These are phyloP conservation scores for Crithidia expoeki DNA, from an alignment of 208 protist genomes.

Conservation along the genomic window DNA sequence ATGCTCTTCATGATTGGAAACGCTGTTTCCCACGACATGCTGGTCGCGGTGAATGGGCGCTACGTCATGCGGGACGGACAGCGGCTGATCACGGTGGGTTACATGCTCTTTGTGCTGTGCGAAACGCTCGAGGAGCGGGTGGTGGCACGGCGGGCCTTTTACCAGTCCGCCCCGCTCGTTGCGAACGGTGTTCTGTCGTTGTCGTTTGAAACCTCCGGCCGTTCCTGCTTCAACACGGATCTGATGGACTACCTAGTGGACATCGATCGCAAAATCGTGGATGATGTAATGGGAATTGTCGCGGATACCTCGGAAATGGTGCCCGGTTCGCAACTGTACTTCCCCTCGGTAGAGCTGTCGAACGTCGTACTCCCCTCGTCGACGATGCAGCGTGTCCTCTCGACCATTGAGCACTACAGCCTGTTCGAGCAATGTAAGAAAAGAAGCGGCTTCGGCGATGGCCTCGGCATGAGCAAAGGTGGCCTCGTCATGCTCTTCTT, in stretches of 20 bases:
- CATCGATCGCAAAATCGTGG: constrained; percentile 93
- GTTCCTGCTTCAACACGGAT: constrained; percentile 88
- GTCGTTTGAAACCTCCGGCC: constrained; percentile 47
- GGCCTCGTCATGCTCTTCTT: constrained; percentile 93
- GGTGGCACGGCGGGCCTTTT: constrained; percentile 82
- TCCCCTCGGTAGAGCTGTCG: constrained; percentile 69
- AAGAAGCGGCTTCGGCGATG: constrained; percentile 77
- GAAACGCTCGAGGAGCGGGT: constrained; percentile 86
- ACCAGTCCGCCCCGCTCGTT: constrained; percentile 80
- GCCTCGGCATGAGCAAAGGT: constrained; percentile 56
- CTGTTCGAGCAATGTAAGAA: constrained; percentile 84
- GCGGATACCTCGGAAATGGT: constrained; percentile 92
- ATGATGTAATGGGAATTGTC: constrained; percentile 89
- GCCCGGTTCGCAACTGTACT: constrained; percentile 86
- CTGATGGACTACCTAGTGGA: constrained; percentile 92
- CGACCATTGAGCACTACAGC: constrained; percentile 87
- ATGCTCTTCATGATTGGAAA: constrained; percentile 87
- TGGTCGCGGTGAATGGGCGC: constrained; percentile 87
- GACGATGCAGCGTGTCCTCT: constrained; percentile 83
- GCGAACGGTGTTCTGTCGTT: constrained; percentile 75
- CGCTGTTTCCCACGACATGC: constrained; percentile 88
- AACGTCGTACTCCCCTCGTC: constrained; percentile 84
- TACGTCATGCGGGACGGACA: constrained; percentile 88
- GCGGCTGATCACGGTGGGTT: constrained; percentile 86
- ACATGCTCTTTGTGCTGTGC: constrained; percentile 92